Base-by-base conservation (phyloP, 202 grass and related monocot genomes). In the Zoysia matrella region DNA sequence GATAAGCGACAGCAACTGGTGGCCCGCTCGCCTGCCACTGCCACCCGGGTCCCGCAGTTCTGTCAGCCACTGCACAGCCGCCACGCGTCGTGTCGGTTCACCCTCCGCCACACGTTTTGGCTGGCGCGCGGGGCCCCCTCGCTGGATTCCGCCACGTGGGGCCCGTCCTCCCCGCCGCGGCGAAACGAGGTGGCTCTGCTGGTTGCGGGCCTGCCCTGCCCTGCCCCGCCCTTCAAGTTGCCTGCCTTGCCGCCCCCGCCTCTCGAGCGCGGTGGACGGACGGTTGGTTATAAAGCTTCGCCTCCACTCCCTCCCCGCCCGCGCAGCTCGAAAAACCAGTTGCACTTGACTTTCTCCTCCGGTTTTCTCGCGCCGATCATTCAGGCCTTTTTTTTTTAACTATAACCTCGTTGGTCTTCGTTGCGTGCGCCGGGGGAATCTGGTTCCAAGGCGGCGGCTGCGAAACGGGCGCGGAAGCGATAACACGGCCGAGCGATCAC, bases 241-340 rank as follows among this genome's bases (percentile, higher is more conserved):
- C 3, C 40, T 52, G 16, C 40, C 48, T 72, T n/a, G 70, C 30
- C 44, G 68, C 65, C 73, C 36, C 68, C 79, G 47, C 39, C 65
- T 52, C 61, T 18, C 22, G 13, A 0, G 7, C 30, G 18, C 15
- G 39, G 14, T 45, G 39, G 40, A 14, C 7, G 9, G 54, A n/a
- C 40, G 76, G 14, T 44, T 52, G 72, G 82, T 73, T 82, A 89
- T 89, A 85, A 89, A 85, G 12, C 66, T 49, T 63, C n/a, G 52
- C 72, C 65, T 3, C 71, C 65, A 7, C 74, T 60, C 52, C n/a
- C n/a, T 8, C 48, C 15, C 42, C 22, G 7, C 52, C 46, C 12
- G 62, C 43, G 51, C 51, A 64, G 70, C 74, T 64, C 60, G 57
- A n/a, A 49, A 56, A 48, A 5, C 65, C 46, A 30, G 22, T 30